phyloP scores from a whole-genome alignment of 2,329 filamentous ascomycete species.

The Trichoderma brevicompactum region DNA sequence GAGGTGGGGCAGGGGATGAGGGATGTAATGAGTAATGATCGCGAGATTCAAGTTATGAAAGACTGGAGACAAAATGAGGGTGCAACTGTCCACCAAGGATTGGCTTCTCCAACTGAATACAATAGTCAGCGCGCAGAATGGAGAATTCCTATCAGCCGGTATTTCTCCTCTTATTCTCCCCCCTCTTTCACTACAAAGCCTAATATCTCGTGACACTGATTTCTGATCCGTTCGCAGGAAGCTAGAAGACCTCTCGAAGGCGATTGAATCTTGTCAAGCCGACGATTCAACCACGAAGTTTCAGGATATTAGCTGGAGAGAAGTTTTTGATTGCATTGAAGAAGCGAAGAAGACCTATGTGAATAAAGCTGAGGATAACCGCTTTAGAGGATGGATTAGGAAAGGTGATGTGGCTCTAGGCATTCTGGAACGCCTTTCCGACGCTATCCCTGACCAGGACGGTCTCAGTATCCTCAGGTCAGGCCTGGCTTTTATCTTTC shows the following conservation, averaged over 20 bases:
- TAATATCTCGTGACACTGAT: not conserved
- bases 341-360: conserved; percentile 1
- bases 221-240: conserved; percentile 4
- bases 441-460: conserved; percentile 13
- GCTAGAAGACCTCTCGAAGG: conserved; percentile 6
- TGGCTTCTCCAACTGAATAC: conserved; percentile 22
- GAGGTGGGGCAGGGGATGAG: conserved; percentile 22
- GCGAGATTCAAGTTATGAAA: conserved; percentile 22
- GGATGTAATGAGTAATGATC: conserved; percentile 8
- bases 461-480: conserved; percentile 16
- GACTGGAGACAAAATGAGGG: conserved; percentile 22
- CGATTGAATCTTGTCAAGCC: not conserved
- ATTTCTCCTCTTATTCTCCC: not conserved
- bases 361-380: conserved; percentile 11
- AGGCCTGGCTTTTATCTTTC: conserved; percentile 8
- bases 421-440: conserved; percentile 21
- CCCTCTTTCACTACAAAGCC: too few species aligned
- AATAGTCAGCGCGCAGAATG: conserved; percentile 24
- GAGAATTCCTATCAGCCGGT: conserved; percentile 21
- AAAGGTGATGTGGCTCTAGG: conserved; percentile 15
- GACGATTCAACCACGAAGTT: not conserved
- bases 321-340: conserved; percentile 10
- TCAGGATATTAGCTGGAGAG: conserved; percentile 11
- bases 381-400: conserved; percentile 16
- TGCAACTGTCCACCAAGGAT: conserved; percentile 7